Conservation (phyloP, 768 basidiomycete genomes). For the Trametes gibbosa region DNA sequence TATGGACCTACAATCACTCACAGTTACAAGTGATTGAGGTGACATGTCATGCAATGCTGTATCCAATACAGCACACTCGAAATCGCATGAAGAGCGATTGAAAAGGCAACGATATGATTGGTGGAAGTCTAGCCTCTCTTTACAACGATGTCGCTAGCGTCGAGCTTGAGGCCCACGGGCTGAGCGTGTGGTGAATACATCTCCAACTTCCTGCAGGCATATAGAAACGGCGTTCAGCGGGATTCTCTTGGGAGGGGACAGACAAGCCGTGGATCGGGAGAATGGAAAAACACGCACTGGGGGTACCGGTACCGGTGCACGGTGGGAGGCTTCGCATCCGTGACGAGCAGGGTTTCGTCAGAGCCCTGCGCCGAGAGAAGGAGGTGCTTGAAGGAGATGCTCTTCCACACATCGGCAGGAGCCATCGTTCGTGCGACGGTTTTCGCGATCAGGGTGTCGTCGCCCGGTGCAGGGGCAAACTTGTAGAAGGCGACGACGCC, state of each 20-base stretch:
- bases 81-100: not conserved
- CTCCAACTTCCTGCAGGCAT: constrained; percentile 47
- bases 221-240: too few relatives aligned
- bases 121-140: constrained; percentile 29
- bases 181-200: constrained; percentile 60
- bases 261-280: not conserved
- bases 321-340: constrained; percentile 41
- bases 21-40: too few relatives aligned
- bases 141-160: constrained; percentile 34
- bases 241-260: not conserved
- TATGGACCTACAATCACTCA: too few relatives aligned
- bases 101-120: not conserved
- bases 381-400: constrained; percentile 57
- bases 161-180: constrained; percentile 49
- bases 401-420: constrained; percentile 52
- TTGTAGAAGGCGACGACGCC: constrained; percentile 59
- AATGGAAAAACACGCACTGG: constrained; percentile 53
- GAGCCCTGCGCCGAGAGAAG: constrained; percentile 42
- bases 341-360: constrained; percentile 41
- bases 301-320: constrained; percentile 70
- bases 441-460: constrained; percentile 63
- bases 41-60: not conserved
- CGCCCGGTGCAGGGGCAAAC: constrained; percentile 58
- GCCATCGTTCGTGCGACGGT: constrained; percentile 61
- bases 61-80: not conserved